phyloP scores from a whole-genome alignment of 257 asterid genomes.

The Perilla frutescens region DNA sequence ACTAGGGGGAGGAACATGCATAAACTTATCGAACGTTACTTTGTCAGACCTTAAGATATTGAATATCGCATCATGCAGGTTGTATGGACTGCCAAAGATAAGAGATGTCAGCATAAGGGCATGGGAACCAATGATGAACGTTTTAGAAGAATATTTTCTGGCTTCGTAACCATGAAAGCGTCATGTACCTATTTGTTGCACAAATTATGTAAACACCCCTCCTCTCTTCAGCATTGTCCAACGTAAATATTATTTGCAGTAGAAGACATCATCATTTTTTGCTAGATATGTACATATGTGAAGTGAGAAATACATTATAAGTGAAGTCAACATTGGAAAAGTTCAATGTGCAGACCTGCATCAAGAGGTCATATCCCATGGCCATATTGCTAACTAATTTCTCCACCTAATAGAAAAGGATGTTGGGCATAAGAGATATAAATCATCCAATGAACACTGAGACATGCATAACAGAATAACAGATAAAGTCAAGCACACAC shows the following conservation, averaged over 20 bases:
- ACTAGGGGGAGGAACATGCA: slow-evolving; percentile 79
- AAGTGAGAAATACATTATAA: slow-evolving; percentile 2
- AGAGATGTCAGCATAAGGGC: slow-evolving; percentile 22
- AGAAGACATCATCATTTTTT: not conserved
- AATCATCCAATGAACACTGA: too few species aligned
- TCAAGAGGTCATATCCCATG: too few species aligned
- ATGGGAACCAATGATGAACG: not conserved
- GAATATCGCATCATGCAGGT: too few species aligned
- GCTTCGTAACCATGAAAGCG: not conserved
- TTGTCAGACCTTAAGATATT: too few species aligned
- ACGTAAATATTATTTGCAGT: slow-evolving; percentile 72
- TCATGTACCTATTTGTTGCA: slow-evolving; percentile 78
- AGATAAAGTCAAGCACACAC: too few species aligned
- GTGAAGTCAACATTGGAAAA: not conserved
- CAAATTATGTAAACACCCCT: slow-evolving; percentile 77
- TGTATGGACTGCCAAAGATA: slow-evolving; percentile 11
- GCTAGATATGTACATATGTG: not conserved
- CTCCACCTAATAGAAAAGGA: too few species aligned
- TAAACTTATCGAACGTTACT: slow-evolving; percentile 72
- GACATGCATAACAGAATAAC: too few species aligned
- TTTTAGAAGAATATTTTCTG: slow-evolving; percentile 11
- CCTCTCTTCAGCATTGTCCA: slow-evolving; percentile 70
- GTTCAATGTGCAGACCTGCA: not conserved
- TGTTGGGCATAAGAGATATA: not conserved
- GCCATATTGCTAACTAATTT: too few species aligned